Conservation (phyloP, 2,329 filamentous ascomycete species). For the Claviceps sp. region DNA sequence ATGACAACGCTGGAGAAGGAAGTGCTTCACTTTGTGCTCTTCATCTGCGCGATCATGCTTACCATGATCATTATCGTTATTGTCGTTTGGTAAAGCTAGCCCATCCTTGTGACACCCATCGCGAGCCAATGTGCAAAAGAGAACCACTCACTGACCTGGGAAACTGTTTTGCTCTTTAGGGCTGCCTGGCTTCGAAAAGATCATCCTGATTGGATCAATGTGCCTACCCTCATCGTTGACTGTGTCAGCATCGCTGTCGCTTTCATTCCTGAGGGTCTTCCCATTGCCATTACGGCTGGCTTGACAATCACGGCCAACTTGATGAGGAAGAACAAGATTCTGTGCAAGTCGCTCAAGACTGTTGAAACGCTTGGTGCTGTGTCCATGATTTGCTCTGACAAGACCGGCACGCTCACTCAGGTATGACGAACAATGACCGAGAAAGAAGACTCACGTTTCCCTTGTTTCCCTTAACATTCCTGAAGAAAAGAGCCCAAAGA, state of each 20-base stretch:
- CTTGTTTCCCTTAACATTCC: no score
- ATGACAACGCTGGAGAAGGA: conserved; percentile 61
- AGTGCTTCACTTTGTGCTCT: conserved; percentile 56
- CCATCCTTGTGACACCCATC: no score
- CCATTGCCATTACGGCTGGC: conserved; percentile 55
- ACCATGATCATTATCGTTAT: conserved; percentile 52
- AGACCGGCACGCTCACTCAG: conserved; percentile 57
- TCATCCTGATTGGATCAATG: conserved; percentile 59
- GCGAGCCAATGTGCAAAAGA: not conserved
- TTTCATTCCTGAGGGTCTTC: conserved; percentile 63
- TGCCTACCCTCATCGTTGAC: conserved; percentile 57
- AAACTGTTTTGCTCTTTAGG: conserved; percentile 25
- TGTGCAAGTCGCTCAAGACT: conserved; percentile 70
- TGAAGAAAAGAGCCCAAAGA: not conserved
- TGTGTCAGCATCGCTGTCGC: conserved; percentile 62
- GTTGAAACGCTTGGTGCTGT: conserved; percentile 64
- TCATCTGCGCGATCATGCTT: conserved; percentile 56
- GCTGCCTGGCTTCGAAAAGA: conserved; percentile 53
- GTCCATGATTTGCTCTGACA: conserved; percentile 63
- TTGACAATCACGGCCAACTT: conserved; percentile 65
- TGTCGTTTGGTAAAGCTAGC: conserved; percentile 43
- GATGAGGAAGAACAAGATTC: conserved; percentile 63
- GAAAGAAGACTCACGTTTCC: not conserved
- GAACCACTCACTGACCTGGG: no score
- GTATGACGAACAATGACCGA: conserved; percentile 15